Percentiles rank a stretch among this genome's conserved stretches.
phyloP scores from a whole-genome alignment of 2,329 filamentous ascomycete species.

The Aspergillus tamarii region DNA sequence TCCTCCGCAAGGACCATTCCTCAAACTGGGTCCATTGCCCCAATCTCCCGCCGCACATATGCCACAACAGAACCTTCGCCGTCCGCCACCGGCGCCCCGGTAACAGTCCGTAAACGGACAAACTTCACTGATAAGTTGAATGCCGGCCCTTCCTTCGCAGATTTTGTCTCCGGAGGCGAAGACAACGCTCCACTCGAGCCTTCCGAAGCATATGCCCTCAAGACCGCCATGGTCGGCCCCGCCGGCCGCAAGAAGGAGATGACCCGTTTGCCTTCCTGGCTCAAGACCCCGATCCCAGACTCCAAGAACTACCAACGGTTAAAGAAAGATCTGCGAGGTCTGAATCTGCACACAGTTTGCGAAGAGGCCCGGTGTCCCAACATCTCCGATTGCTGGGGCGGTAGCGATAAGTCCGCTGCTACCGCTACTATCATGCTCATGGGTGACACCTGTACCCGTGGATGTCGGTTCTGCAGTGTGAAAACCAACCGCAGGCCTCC shows the following conservation, averaged over 20 bases:
- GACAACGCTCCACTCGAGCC: conserved; percentile 47
- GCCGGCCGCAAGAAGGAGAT: conserved; percentile 66
- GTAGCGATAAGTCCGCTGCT: conserved; percentile 80
- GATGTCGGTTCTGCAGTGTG: conserved; percentile 95
- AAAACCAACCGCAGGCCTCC: conserved; percentile 79
- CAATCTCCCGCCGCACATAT: conserved; percentile 36
- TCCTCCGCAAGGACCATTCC: conserved; percentile 28
- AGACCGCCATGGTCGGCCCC: conserved; percentile 64
- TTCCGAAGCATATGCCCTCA: conserved; percentile 61
- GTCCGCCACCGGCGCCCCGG: conserved; percentile 43
- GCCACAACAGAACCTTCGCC: conserved; percentile 42
- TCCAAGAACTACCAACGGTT: conserved; percentile 91
- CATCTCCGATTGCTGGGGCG: conserved; percentile 97
- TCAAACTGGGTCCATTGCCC: conserved; percentile 20
- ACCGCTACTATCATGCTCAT: conserved; percentile 99
- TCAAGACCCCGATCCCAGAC: conserved; percentile 91
- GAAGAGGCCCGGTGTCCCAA: conserved; percentile 98
- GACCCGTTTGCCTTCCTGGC: conserved; percentile 83
- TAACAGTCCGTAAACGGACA: conserved; percentile 60
- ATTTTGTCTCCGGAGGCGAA: conserved; percentile 59
- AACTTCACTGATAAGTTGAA: conserved; percentile 67
- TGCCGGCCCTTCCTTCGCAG: conserved; percentile 64
- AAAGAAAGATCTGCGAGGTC: conserved; percentile 85
- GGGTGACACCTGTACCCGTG: conserved; percentile 96
- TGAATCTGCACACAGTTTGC: conserved; percentile 93